A percentile compares a stretch with the other conserved stretches of the same genome.
Evolutionary conservation across 768 basidiomycete genomes (phyloP).

Genomic region (Pleurotus pulmonarius): DNA sequence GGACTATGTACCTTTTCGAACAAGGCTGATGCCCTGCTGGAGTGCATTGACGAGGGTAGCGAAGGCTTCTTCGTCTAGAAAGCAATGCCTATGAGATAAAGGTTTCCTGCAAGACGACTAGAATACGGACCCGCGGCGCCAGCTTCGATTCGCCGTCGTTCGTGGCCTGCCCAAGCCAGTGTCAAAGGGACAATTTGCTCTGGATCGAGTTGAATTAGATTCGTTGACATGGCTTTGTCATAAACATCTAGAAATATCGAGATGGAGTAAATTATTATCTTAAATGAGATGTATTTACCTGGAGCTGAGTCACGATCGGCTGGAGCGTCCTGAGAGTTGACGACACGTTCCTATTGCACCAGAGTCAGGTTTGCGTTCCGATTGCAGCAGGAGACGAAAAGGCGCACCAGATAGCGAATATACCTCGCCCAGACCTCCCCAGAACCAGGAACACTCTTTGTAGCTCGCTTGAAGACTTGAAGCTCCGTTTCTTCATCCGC

Average conservation of each 20-base stretch:
- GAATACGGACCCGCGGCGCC: constrained; percentile 34
- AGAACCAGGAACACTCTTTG: constrained; percentile 69
- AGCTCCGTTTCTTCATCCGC: constrained; percentile 36
- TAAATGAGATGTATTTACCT: constrained; percentile 17
- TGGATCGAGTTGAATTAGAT: constrained; percentile 51
- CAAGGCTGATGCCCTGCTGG: constrained; percentile 59
- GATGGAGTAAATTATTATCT: constrained; percentile 9
- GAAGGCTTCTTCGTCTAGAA: constrained; percentile 43
- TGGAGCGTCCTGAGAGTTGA: constrained; percentile 25
- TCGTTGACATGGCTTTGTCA: constrained; percentile 50
- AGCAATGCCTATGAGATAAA: neutral
- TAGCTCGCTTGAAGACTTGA: constrained; percentile 48
- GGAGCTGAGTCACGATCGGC: constrained; percentile 26
- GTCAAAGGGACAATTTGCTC: constrained; percentile 65
- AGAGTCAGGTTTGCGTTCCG: constrained; percentile 3
- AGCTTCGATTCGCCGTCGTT: constrained; percentile 51
- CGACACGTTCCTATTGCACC: constrained; percentile 38
- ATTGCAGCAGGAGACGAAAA: neutral
- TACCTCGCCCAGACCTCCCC: constrained; percentile 81
- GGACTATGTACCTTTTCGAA: constrained; percentile 47
- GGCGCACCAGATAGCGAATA: constrained; percentile 62
- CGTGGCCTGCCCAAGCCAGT: constrained; percentile 62
- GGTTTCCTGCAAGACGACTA: neutral
- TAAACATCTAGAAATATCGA: constrained; percentile 45
- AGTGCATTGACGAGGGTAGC: constrained; percentile 52